Evolutionary conservation across 331 rosid genomes (phyloP).

Genomic region (Malus hybrid): DNA sequence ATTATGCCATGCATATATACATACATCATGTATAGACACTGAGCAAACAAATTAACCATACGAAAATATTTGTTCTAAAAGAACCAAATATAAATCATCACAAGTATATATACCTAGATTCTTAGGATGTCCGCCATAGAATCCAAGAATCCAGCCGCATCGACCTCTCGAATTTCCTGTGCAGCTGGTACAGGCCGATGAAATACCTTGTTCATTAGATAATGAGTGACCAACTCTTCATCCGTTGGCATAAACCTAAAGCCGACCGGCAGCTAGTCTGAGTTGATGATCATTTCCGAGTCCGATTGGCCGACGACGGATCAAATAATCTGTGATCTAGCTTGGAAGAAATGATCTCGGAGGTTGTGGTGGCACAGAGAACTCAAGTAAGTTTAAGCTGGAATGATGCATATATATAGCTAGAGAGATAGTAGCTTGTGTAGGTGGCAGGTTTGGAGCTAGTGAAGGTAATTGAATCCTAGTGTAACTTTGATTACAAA

Average conservation of each 20-base stretch:
- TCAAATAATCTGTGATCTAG: neutral
- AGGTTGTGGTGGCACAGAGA: neutral
- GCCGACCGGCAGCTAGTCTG: neutral
- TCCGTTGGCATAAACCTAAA: conserved; percentile 15
- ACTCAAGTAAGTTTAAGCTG: neutral
- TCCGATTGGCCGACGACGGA: neutral
- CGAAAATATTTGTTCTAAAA: too few relatives aligned
- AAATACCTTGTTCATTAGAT: neutral
- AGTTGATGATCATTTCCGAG: neutral
- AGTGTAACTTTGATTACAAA: neutral
- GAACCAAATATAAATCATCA: too few relatives aligned
- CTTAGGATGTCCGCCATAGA: too few relatives aligned
- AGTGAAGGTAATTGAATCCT: neutral
- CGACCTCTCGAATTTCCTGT: too few relatives aligned
- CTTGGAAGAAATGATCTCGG: neutral
- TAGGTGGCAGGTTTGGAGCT: neutral
- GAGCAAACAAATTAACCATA: too few relatives aligned
- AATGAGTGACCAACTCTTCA: neutral
- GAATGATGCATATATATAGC: neutral
- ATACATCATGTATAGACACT: too few relatives aligned
- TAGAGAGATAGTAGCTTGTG: neutral
- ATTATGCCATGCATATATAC: too few relatives aligned
- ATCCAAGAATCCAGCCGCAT: too few relatives aligned
- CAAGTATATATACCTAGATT: too few relatives aligned
- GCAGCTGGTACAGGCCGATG: too few relatives aligned